Evolutionary conservation across 139 green algal species (phyloP).

Genomic region (Chlorella ohadii): DNA sequence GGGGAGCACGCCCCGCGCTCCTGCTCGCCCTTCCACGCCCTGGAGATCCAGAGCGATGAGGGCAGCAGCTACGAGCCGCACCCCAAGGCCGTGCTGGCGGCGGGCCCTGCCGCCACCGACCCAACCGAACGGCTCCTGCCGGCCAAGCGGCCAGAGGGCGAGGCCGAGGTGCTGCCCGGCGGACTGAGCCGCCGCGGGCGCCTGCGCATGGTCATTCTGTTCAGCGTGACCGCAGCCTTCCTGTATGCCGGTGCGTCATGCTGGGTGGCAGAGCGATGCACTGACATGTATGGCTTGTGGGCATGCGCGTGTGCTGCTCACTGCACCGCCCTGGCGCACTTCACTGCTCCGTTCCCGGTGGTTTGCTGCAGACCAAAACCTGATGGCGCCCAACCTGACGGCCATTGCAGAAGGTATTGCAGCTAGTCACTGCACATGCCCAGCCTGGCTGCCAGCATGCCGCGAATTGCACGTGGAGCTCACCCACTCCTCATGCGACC

Average conservation of each 20-base stretch:
- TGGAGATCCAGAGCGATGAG: slow-evolving; percentile 31
- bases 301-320: not conserved
- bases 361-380: slow-evolving; percentile 80
- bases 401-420: slow-evolving; percentile 37
- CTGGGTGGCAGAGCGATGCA: not conserved
- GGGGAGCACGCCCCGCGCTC: not conserved
- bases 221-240: slow-evolving; percentile 75
- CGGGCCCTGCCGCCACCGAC: not conserved
- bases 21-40: not conserved
- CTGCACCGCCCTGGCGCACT: not conserved
- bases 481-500: no score
- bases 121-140: slow-evolving; percentile 15
- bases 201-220: slow-evolving; percentile 72
- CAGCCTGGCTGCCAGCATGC: no score
- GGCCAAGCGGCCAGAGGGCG: not conserved
- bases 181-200: slow-evolving; percentile 7
- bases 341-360: not conserved
- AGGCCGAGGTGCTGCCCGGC: not conserved
- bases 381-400: slow-evolving; percentile 86
- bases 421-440: no score
- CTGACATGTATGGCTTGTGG: not conserved
- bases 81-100: not conserved
- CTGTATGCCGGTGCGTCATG: slow-evolving; percentile 63
- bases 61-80: not conserved
- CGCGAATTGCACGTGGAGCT: no score